Conservation (phyloP, 1,284 basidiomycete species). For the Moesziomyces parantarcticus region DNA sequence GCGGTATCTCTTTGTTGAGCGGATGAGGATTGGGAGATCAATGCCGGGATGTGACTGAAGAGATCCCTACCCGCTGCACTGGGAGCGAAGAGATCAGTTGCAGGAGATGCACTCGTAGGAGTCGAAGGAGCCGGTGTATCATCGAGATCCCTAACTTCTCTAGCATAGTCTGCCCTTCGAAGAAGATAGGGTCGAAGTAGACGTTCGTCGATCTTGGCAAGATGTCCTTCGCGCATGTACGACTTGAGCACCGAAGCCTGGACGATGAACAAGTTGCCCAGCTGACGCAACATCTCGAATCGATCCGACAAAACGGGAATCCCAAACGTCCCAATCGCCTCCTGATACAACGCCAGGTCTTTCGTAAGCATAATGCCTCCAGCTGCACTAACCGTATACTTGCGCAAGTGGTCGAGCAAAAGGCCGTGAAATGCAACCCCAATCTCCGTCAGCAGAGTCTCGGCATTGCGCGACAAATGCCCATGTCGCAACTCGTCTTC, state of each 20-base stretch:
- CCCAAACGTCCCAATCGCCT: conserved; percentile 82
- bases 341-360: conserved; percentile 97
- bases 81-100: conserved; percentile 16
- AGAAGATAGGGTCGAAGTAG: conserved; percentile 91
- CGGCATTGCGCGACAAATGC: conserved; percentile 76
- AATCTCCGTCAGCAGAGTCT: conserved; percentile 90
- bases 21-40: conserved; percentile 1
- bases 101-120: conserved; percentile 14
- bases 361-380: conserved; percentile 98
- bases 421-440: conserved; percentile 94
- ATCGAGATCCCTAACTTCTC: conserved; percentile 61
- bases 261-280: conserved; percentile 86
- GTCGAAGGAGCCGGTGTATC: conserved; percentile 19
- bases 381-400: conserved; percentile 94
- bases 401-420: conserved; percentile 92
- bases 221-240: conserved; percentile 66
- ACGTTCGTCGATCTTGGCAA: conserved; percentile 84
- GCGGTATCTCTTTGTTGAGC: background rate
- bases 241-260: conserved; percentile 64
- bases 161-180: conserved; percentile 82
- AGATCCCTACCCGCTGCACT: conserved; percentile 15
- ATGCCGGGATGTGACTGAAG: conserved; percentile 33
- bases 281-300: conserved; percentile 97
- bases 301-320: conserved; percentile 88
- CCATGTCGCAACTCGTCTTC: conserved; percentile 21